A percentile compares a stretch with the other conserved stretches of the same genome.
phyloP scores from a whole-genome alignment of 805 yeast species.

The Spathaspora boniae region DNA sequence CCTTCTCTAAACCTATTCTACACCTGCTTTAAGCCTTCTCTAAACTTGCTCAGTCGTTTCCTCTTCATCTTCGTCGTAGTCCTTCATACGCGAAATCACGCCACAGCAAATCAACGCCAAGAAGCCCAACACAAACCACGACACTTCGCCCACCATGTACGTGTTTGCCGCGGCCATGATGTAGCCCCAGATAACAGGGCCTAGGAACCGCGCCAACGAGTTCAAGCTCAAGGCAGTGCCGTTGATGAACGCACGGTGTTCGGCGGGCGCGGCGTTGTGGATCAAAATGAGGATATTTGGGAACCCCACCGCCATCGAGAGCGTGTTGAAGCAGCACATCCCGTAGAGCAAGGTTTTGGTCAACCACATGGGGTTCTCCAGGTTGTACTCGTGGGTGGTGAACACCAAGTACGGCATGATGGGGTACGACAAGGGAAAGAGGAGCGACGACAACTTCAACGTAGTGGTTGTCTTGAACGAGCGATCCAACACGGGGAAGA shows the following conservation, averaged over 20 bases:
- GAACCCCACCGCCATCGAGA: slow-evolving; percentile 45
- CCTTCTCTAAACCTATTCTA: too few relatives aligned
- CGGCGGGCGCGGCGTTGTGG: slow-evolving; percentile 51
- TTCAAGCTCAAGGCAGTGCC: slow-evolving; percentile 52
- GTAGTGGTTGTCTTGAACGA: slow-evolving; percentile 42
- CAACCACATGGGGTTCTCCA: slow-evolving; percentile 21
- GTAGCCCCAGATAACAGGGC: slow-evolving; percentile 56
- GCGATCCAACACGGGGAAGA: slow-evolving; percentile 52
- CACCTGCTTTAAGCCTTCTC: too few relatives aligned
- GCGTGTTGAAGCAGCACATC: slow-evolving; percentile 21
- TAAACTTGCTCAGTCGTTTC: slow-evolving; percentile 13
- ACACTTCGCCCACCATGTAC: slow-evolving; percentile 20
- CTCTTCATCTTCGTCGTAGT: slow-evolving; percentile 25
- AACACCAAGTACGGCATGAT: slow-evolving; percentile 47
- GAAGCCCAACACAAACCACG: slow-evolving; percentile 31
- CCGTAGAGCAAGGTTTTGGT: slow-evolving; percentile 24
- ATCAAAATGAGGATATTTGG: slow-evolving; percentile 53
- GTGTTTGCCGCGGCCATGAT: slow-evolving; percentile 29
- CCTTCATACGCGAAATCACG: slow-evolving; percentile 23
- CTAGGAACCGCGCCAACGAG: slow-evolving; percentile 54
- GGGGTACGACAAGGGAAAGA: slow-evolving; percentile 45
- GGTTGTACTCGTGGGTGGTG: slow-evolving; percentile 32
- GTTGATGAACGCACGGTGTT: slow-evolving; percentile 57
- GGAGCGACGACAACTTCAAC: slow-evolving; percentile 35
- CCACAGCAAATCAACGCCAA: slow-evolving; percentile 17